These are phyloP conservation scores for Pistacia vera DNA, from an alignment of 345 rosid species.

Conservation along the genomic window DNA sequence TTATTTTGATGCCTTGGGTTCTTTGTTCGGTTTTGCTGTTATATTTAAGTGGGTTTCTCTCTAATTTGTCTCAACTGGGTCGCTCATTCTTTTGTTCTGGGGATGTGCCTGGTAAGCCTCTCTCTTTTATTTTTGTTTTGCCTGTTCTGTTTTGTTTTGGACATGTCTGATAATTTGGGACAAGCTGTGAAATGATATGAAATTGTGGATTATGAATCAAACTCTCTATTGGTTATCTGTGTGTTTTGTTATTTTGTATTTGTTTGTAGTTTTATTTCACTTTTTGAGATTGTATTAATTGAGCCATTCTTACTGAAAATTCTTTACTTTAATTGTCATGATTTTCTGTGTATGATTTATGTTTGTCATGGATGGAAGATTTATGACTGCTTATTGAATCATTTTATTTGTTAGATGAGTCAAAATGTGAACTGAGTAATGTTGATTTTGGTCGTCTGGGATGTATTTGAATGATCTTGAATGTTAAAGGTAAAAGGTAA, in stretches of 20 bases:
- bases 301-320: background rate
- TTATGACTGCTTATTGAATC: background rate
- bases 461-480: no score
- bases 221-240: background rate
- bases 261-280: background rate
- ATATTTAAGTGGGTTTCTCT: slow-evolving; percentile 13
- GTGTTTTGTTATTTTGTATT: background rate
- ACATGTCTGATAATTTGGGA: background rate
- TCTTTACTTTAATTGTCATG: background rate
- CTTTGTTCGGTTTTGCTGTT: slow-evolving; percentile 11
- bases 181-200: background rate
- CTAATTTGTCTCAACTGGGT: slow-evolving; percentile 1
- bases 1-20: slow-evolving; percentile 28
- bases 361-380: background rate
- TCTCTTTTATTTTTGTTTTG: background rate
- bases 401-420: background rate
- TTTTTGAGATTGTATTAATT: background rate
- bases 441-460: no score
- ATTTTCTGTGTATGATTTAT: background rate
- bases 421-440: no score
- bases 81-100: slow-evolving; percentile 6
- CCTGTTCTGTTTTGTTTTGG: background rate
- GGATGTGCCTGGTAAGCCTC: slow-evolving; percentile 7
- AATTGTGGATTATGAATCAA: background rate
- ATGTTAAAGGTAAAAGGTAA: no score